Base-by-base conservation (phyloP, 2,329 filamentous ascomycete species). In the Parascedosporium putredinis region DNA sequence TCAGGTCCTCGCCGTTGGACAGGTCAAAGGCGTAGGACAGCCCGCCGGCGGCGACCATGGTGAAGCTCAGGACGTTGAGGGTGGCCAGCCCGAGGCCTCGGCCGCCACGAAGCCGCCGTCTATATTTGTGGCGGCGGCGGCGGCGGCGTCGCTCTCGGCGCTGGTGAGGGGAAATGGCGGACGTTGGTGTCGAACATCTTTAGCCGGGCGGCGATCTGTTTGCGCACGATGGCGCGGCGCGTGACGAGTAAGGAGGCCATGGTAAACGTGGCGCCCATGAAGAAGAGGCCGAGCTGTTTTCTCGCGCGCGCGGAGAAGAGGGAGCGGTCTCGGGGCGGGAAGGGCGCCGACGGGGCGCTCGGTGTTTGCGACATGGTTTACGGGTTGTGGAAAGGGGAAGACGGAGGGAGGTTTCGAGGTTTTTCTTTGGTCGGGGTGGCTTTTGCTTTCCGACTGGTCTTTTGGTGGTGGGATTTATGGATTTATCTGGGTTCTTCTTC, bases 81-180 rank as follows among this genome's bases (percentile, higher is more conserved):
- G 90, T 95, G 0, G 91, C 93, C 31, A 96, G 71, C 45, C 83
- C 86, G 20, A 98, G 71, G 91, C 91, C 65, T 95, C 86, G 29
- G 85, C 67, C 1, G 91, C 91, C 55, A 96, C 83, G 34, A 85
- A 63, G 1, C 79, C 75, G 6, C 82, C 81, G 59, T 83, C 84
- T 24, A 79, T 73, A 42, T 71, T 44, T 18, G 44, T 66, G 61
- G 47, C 63, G 47, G 27, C 51, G 54, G 24, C 51, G 46, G 44
- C 25, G 14, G 24, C 44, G 44, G 44, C n/a, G 14, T 24, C 12
- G 44, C n/a, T 20, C 18, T 56, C 53, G 4, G 55, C 50, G 47
- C 49, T 45, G 44, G 53, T 45, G 20, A 50, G 8, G 22, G 50
- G 40, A 9, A 55, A n/a, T n/a, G 33, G 38, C 52, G 49, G 51